Percentiles rank a stretch among this genome's conserved stretches.
These are phyloP conservation scores for Lichtheimia ornata DNA, from an alignment of 371 early-diverging fungal genomes.

Conservation along the genomic window DNA sequence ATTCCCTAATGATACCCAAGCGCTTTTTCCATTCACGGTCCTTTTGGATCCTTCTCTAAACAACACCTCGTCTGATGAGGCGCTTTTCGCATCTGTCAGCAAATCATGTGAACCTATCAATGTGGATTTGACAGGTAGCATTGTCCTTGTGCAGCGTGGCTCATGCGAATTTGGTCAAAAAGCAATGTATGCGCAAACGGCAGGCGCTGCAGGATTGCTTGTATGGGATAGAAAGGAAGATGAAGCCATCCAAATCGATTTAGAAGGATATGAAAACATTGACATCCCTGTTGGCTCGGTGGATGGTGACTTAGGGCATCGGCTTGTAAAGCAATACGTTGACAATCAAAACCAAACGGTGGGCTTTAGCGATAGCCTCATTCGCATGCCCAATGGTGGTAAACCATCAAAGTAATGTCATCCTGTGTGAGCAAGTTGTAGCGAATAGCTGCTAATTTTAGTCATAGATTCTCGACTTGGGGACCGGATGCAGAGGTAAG, in stretches of 20 bases:
- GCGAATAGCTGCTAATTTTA: neutral
- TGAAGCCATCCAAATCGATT: slow-evolving; percentile 7
- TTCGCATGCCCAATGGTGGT: slow-evolving; percentile 7
- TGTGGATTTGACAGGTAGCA: slow-evolving; percentile 14
- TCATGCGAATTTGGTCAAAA: slow-evolving; percentile 19
- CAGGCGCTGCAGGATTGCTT: slow-evolving; percentile 16
- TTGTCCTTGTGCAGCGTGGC: slow-evolving; percentile 18
- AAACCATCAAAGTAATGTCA: slow-evolving; percentile 13
- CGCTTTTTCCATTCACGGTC: neutral
- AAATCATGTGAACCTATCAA: slow-evolving; percentile 13
- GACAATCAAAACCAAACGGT: neutral
- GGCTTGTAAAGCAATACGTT: neutral
- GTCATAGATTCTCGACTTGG: slow-evolving; percentile 23
- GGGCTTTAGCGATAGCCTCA: slow-evolving; percentile 2
- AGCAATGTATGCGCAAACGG: slow-evolving; percentile 19
- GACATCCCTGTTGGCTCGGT: slow-evolving; percentile 18
- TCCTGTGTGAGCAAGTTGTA: neutral
- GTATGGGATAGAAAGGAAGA: slow-evolving; percentile 5
- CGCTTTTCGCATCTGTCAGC: neutral
- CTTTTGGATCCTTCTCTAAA: neutral
- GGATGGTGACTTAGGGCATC: neutral
- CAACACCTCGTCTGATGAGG: neutral
- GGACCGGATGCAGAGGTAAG: slow-evolving; percentile 24
- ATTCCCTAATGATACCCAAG: neutral
- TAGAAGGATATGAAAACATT: slow-evolving; percentile 9